Evolutionary conservation across 2,329 filamentous ascomycete genomes (phyloP).

Genomic region (Lasiodiplodia gonubiensis): DNA sequence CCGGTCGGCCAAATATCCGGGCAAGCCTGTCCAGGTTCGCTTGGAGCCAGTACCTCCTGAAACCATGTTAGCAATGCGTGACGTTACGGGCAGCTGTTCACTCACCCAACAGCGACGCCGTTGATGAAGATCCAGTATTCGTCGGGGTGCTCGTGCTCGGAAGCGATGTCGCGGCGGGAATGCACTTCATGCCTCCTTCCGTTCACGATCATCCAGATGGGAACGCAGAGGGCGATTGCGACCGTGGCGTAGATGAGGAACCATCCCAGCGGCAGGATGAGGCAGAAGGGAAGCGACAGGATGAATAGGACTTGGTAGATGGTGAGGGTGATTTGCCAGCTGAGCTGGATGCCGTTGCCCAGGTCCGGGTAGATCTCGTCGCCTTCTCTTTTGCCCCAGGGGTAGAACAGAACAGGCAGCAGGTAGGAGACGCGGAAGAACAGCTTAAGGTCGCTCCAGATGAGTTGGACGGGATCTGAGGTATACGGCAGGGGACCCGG

Average conservation of each 20-base stretch:
- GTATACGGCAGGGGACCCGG: constrained; percentile 36
- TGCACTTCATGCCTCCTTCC: constrained; percentile 48
- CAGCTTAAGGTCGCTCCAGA: constrained; percentile 35
- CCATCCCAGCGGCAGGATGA: constrained; percentile 53
- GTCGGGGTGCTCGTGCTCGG: constrained; percentile 48
- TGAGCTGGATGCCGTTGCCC: constrained; percentile 63
- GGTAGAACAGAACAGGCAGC: constrained; percentile 34
- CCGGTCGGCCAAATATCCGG: constrained; percentile 71
- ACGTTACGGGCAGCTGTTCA: constrained; percentile 7
- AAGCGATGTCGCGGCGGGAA: constrained; percentile 61
- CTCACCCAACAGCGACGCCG: constrained; percentile 69
- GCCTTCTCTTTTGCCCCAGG: constrained; percentile 29
- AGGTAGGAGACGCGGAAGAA: constrained; percentile 31
- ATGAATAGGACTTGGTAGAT: constrained; percentile 67
- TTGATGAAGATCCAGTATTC: constrained; percentile 85
- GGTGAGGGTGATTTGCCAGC: constrained; percentile 64
- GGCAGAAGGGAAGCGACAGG: constrained; percentile 58
- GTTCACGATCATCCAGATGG: constrained; percentile 44
- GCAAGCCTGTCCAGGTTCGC: constrained; percentile 74
- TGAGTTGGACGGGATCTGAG: constrained; percentile 34
- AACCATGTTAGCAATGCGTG: constrained; percentile 28
- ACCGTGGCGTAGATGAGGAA: constrained; percentile 39
- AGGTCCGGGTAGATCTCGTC: constrained; percentile 68
- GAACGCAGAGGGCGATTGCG: constrained; percentile 40
- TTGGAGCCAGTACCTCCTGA: constrained; percentile 48